Conservation (phyloP, 1,284 basidiomycete species). For the Melampsora americana region DNA sequence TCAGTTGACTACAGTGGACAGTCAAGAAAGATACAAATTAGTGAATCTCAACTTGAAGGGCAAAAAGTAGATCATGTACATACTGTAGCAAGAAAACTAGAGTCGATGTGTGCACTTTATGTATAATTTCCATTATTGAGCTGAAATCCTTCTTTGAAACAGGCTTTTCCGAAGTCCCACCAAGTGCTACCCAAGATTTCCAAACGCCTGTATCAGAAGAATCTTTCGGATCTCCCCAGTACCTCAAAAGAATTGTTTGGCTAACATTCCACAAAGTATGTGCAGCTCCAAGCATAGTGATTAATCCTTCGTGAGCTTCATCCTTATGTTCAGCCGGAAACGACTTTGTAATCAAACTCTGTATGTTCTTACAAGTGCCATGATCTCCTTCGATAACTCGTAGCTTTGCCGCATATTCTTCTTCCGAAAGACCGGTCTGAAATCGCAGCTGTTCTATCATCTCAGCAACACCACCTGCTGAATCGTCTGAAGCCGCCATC, state of each 20-base stretch:
- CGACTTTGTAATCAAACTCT: not conserved
- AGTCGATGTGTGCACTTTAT: not conserved
- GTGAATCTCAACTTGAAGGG: not conserved
- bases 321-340: not conserved
- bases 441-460: not conserved
- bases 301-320: not conserved
- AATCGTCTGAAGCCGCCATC: conserved; percentile 23
- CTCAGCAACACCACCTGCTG: conserved; percentile 8
- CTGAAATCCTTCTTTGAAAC: conserved; percentile 15
- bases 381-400: conserved; percentile 10
- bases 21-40: not conserved
- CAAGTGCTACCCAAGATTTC: not conserved
- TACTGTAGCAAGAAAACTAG: too few relatives aligned
- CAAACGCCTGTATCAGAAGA: conserved; percentile 3
- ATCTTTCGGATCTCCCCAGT: conserved; percentile 3
- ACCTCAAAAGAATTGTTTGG: not conserved
- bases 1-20: not conserved
- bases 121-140: not conserved
- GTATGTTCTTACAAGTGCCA: not conserved
- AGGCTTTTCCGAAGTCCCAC: not conserved
- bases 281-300: not conserved
- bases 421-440: not conserved
- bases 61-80: not conserved
- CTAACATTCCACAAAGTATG: conserved; percentile 8
- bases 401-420: not conserved